A percentile compares a stretch with the other conserved stretches of the same genome.
Conservation (phyloP, 305 asterid genomes). For the Fraxinus nigra region DNA sequence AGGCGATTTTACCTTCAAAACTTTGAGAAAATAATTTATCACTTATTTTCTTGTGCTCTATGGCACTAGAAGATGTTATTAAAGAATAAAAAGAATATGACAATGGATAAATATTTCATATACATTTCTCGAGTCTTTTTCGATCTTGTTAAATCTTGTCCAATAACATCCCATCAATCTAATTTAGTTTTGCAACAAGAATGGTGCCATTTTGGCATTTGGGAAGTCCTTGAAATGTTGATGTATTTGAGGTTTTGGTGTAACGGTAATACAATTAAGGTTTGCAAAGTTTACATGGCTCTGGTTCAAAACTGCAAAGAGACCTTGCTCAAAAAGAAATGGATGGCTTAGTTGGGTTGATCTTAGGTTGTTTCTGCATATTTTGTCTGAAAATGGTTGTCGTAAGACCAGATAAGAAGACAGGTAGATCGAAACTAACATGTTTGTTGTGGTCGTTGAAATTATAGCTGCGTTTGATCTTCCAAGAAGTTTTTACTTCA, state of each 20-base stretch:
- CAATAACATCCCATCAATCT: not conserved
- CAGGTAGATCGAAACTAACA: not conserved
- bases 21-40: constrained; percentile 34
- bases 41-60: not conserved
- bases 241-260: not conserved
- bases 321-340: not conserved
- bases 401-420: not conserved
- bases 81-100: not conserved
- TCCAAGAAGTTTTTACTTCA: not conserved
- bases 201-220: not conserved
- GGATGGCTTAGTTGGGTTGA: not conserved
- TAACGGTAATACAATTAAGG: not conserved
- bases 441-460: not conserved
- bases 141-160: not conserved
- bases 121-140: not conserved
- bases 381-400: not conserved
- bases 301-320: not conserved
- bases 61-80: not conserved
- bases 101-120: no score
- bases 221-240: not conserved
- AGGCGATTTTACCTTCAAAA: constrained; percentile 43
- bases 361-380: not conserved
- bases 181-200: not conserved
- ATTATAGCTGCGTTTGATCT: not conserved
- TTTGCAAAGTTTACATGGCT: not conserved